Percentiles rank a stretch among this genome's conserved stretches.
Evolutionary conservation across 2,329 filamentous ascomycete species (phyloP).

Genomic region (Cercospora sp.): DNA sequence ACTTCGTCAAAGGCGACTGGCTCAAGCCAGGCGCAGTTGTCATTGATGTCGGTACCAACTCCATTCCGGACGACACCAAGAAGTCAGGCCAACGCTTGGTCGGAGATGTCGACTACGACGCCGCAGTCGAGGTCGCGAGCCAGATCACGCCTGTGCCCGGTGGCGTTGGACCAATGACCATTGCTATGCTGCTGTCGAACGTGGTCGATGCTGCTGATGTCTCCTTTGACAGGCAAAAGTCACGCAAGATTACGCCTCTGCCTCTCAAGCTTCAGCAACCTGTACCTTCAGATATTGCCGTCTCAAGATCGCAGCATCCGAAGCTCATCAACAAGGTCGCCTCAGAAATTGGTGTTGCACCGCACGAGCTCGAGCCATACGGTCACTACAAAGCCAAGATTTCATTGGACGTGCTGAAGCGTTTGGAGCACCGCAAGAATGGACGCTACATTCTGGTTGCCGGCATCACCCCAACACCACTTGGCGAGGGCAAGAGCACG

Average conservation of each 20-base stretch:
- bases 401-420: conserved; percentile 75
- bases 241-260: conserved; percentile 77
- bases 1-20: conserved; percentile 93
- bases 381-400: conserved; percentile 97
- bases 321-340: conserved; percentile 87
- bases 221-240: conserved; percentile 81
- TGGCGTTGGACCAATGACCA: conserved; percentile 97
- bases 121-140: conserved; percentile 80
- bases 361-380: conserved; percentile 91
- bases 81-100: conserved; percentile 92
- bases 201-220: conserved; percentile 81
- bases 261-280: conserved; percentile 75
- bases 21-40: conserved; percentile 92
- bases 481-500: conserved; percentile 97
- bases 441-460: conserved; percentile 91
- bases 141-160: conserved; percentile 95
- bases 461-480: conserved; percentile 92
- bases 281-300: conserved; percentile 92
- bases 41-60: conserved; percentile 97
- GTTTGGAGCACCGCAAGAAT: conserved; percentile 81
- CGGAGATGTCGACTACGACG: conserved; percentile 90
- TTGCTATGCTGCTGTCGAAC: conserved; percentile 96
- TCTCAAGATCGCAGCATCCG: conserved; percentile 86
- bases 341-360: conserved; percentile 80
- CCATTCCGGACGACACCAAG: conserved; percentile 81